Conservation (phyloP, 2,329 filamentous ascomycete genomes). For the Thermothelomyces thermophilus region DNA sequence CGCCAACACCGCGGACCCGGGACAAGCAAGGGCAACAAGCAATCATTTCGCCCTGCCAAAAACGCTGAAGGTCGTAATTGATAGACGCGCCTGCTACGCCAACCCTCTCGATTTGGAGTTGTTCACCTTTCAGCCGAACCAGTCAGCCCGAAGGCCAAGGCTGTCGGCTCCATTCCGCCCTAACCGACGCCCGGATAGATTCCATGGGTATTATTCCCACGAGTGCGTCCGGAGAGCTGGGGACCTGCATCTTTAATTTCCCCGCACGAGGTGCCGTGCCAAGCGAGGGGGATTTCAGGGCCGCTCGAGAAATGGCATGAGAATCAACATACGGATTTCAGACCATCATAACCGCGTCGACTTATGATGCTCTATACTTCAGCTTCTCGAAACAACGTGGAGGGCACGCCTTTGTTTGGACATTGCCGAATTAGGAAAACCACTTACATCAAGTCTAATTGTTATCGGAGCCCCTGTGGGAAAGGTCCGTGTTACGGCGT, state of each 20-base stretch:
- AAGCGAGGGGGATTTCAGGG: neutral
- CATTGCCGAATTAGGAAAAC: neutral
- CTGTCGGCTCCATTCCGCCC: neutral
- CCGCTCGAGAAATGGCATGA: neutral
- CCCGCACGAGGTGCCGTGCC: neutral
- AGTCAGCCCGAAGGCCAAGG: conserved; percentile 10
- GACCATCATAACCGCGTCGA: too few species aligned
- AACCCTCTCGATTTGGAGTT: conserved; percentile 6
- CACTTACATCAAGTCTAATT: too few species aligned
- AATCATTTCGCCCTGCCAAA: neutral
- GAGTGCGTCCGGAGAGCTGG: neutral
- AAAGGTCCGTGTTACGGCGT: too few species aligned
- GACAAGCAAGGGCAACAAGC: conserved; percentile 10
- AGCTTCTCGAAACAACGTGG: too few species aligned
- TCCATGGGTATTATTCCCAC: neutral
- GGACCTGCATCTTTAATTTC: conserved; percentile 1
- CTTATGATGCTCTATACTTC: too few species aligned
- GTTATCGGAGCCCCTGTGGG: too few species aligned
- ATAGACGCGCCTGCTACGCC: neutral
- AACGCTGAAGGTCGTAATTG: neutral
- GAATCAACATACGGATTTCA: neutral
- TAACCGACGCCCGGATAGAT: conserved; percentile 11
- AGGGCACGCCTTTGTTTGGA: neutral
- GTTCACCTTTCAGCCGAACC: conserved; percentile 13
- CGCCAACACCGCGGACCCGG: conserved; percentile 11